A percentile compares a stretch with the other conserved stretches of the same genome.
Evolutionary conservation across 1,284 basidiomycete species (phyloP).

Genomic region (Cutaneotrichosporon cavernicola): DNA sequence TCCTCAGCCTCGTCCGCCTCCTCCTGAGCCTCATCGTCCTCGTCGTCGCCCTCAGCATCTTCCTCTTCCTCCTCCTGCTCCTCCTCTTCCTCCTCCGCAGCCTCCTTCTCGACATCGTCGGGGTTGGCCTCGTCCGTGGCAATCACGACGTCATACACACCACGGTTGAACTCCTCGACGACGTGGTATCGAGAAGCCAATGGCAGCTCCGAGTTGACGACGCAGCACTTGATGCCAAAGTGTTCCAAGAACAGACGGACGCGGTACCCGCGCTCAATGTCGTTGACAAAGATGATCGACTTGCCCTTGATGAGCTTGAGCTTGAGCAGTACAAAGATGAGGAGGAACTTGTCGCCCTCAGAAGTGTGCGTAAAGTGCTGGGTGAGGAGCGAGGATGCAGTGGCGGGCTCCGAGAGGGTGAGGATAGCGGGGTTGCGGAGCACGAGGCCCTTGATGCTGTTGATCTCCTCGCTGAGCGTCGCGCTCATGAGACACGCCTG

Average conservation of each 20-base stretch:
- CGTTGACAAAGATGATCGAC: slow-evolving; percentile 95
- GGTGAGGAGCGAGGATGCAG: slow-evolving; percentile 64
- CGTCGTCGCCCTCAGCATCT: slow-evolving; percentile 30
- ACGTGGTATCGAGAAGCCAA: slow-evolving; percentile 95
- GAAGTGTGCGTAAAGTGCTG: slow-evolving; percentile 81
- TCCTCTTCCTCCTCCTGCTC: slow-evolving; percentile 40
- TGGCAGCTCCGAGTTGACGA: slow-evolving; percentile 93
- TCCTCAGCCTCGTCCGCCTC: slow-evolving; percentile 51
- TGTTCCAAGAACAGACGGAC: slow-evolving; percentile 97
- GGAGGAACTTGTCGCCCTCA: slow-evolving; percentile 92
- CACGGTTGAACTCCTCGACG: slow-evolving; percentile 98
- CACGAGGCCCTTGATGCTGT: slow-evolving; percentile 81
- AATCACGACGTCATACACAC: slow-evolving; percentile 97
- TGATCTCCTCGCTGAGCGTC: slow-evolving; percentile 95
- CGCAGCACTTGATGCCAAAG: slow-evolving; percentile 94
- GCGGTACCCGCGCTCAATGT: slow-evolving; percentile 90
- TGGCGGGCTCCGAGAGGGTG: slow-evolving; percentile 81
- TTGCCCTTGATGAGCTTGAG: slow-evolving; percentile 93
- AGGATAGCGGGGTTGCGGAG: slow-evolving; percentile 82
- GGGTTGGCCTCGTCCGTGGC: slow-evolving; percentile 86
- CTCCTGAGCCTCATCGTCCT: slow-evolving; percentile 53
- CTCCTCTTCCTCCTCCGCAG: slow-evolving; percentile 45
- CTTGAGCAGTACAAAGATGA: slow-evolving; percentile 92
- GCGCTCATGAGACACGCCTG: slow-evolving; percentile 98
- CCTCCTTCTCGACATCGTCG: slow-evolving; percentile 55